These are phyloP conservation scores for Linnemannia schmuckeri DNA, from an alignment of 192 early-diverging fungal species.

Conservation along the genomic window DNA sequence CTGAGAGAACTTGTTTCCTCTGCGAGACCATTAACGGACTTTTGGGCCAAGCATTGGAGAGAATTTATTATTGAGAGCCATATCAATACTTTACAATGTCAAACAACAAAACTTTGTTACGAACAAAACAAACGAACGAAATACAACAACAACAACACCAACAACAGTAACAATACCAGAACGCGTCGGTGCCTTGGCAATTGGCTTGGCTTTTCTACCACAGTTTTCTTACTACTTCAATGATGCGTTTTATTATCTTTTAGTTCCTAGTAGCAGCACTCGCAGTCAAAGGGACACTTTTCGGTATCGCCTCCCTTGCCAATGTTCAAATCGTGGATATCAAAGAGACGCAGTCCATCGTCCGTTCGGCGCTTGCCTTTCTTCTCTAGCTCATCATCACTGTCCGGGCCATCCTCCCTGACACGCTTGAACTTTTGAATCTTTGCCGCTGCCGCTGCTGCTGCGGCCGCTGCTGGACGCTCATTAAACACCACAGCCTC, in stretches of 20 bases:
- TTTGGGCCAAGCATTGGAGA: constrained; percentile 36
- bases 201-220: neutral
- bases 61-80: neutral
- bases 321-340: constrained; percentile 60
- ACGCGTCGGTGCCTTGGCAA: neutral
- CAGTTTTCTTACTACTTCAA: neutral
- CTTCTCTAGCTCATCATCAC: constrained; percentile 56
- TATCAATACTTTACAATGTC: neutral
- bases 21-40: neutral
- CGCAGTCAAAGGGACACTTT: constrained; percentile 64
- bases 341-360: constrained; percentile 61
- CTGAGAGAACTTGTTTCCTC: neutral
- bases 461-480: constrained; percentile 50
- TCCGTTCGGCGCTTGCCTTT: constrained; percentile 56
- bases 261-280: constrained; percentile 59
- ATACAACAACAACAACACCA: neutral
- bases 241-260: neutral
- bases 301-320: constrained; percentile 62
- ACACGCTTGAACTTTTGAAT: constrained; percentile 51
- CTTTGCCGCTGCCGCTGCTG: constrained; percentile 45
- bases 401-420: constrained; percentile 37
- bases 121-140: neutral
- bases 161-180: neutral
- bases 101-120: neutral
- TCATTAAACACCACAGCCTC: constrained; percentile 54